Base-by-base conservation (phyloP, 495 filamentous ascomycete genomes). In the Penicillium paradoxum region DNA sequence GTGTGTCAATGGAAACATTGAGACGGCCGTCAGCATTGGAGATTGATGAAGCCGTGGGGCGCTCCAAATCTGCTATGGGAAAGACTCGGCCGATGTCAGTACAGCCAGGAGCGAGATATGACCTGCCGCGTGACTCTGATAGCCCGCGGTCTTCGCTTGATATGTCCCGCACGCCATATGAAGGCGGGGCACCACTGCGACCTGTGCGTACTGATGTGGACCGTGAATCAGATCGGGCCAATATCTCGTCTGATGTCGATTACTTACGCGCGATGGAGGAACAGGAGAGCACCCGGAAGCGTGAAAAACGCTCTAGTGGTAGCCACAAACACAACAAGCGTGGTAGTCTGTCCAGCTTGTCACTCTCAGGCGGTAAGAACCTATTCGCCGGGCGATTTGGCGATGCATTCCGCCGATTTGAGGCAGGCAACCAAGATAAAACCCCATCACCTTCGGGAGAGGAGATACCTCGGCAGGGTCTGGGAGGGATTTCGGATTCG, bases 341-440 rank as follows among this genome's bases (percentile, higher is more conserved):
- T 30, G 77, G 86, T 18, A 95, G 89, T 65, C 75, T 98, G 49
- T 85, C 86, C 13, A 90, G 85, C 1, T 74, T 93, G 25, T 84
- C 88, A 4, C 73, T 87, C 13, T 79, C 83, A 1, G 87, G 87
- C 25, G 86, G 88, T 49, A 96, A 95, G 68, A 88, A 80, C n/a
- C 79, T 96, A 34, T 77, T 98, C 21, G 85, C 85, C 22, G 89
- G 91, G 7, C 90, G 88, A 65, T 97, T 98, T 68, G 91, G 95
- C 2, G 95, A 97, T 47, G 92, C 95, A 4, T 97, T 98, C 74
- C 87, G 91, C 55, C 81, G 88, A 5, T 98, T 98, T 59, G 93
- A 98, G 64, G 79, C 79, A 19, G 81, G 81, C 55, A 73, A 71
- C 45, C 62, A 68, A 29, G 78, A 76, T 15, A 75, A 76, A 24